These are phyloP conservation scores for Zymoseptoria brevis DNA, from an alignment of 2,329 filamentous ascomycete genomes.

Conservation along the genomic window DNA sequence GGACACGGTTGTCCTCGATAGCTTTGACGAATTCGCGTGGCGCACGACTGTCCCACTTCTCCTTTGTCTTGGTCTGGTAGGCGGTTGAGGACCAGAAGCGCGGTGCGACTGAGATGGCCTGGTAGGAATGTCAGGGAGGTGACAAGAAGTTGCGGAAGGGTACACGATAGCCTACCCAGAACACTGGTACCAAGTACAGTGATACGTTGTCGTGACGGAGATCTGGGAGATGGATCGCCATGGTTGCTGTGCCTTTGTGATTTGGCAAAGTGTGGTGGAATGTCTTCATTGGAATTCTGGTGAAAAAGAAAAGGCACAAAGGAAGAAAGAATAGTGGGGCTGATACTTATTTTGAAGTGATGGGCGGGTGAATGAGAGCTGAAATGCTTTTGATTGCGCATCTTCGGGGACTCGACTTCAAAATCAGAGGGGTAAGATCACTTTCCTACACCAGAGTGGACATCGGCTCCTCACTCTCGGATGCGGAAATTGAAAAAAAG, in stretches of 20 bases:
- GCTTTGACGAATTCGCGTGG: constrained; percentile 25
- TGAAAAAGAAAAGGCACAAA: neutral
- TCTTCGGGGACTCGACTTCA: neutral
- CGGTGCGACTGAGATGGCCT: constrained; percentile 26
- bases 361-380: neutral
- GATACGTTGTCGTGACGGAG: constrained; percentile 21
- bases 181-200: constrained; percentile 24
- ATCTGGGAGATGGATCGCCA: constrained; percentile 17
- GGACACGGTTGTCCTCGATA: constrained; percentile 24
- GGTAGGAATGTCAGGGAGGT: constrained; percentile 14
- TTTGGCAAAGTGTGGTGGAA: neutral
- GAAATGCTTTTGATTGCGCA: neutral
- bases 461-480: neutral
- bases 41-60: constrained; percentile 21
- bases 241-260: constrained; percentile 4
- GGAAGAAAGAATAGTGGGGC: neutral
- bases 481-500: neutral
- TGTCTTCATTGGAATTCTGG: neutral
- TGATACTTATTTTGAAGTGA: neutral
- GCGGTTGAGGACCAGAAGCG: constrained; percentile 26
- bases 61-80: constrained; percentile 10
- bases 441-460: neutral
- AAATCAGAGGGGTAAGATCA: neutral
- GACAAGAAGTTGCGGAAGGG: constrained; percentile 19
- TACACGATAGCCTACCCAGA: constrained; percentile 21